Conservation (phyloP, 176 grass and related monocot species). For the Hordeum marinum region DNA sequence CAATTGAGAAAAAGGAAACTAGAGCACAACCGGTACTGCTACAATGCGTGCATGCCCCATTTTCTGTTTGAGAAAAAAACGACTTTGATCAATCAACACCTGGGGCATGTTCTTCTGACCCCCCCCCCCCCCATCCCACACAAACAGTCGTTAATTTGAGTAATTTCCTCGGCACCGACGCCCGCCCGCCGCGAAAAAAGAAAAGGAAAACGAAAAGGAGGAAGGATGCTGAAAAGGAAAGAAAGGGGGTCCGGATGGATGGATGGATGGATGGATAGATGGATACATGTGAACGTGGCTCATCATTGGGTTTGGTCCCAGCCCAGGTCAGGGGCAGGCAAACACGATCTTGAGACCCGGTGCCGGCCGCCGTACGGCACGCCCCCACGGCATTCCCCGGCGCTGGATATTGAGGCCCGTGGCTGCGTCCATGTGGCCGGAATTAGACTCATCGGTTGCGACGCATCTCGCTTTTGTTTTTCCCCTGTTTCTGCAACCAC, state of each 20-base stretch:
- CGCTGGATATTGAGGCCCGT: too few species aligned
- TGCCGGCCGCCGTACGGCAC: background rate
- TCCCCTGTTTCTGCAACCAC: background rate
- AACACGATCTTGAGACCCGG: background rate
- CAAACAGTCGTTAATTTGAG: background rate
- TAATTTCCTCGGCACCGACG: background rate
- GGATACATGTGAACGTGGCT: background rate
- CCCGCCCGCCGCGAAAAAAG: background rate
- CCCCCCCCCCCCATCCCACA: too few species aligned
- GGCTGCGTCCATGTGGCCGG: too few species aligned
- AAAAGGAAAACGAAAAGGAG: background rate
- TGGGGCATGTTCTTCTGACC: background rate
- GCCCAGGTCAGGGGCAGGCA: too few species aligned
- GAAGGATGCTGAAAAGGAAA: background rate
- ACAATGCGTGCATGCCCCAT: background rate
- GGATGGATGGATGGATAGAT: background rate
- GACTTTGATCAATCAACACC: background rate
- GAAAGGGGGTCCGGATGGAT: too few species aligned
- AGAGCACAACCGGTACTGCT: too few species aligned
- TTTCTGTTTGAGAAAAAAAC: background rate
- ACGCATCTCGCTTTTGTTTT: background rate
- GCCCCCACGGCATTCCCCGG: background rate
- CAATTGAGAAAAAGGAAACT: background rate
- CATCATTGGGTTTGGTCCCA: background rate
- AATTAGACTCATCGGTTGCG: background rate